Percentiles rank a stretch among this genome's conserved stretches.
These are phyloP conservation scores for Metschnikowia vanudenii DNA, from an alignment of 805 yeast species.

Conservation along the genomic window DNA sequence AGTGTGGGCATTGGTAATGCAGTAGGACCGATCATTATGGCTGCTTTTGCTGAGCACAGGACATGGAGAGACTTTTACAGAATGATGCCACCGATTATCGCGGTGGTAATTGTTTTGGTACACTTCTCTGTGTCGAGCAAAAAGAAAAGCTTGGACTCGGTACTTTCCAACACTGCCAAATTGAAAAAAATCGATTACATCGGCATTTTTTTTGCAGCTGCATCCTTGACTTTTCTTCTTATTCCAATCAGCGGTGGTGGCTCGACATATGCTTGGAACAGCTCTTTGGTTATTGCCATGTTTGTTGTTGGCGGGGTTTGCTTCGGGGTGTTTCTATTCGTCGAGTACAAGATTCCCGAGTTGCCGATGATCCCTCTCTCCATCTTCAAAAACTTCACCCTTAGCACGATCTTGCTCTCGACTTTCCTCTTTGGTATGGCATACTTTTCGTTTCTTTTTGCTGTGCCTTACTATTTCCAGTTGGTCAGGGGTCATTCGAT, in stretches of 20 bases:
- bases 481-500: constrained; percentile 41
- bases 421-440: constrained; percentile 50
- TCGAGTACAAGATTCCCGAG: constrained; percentile 49
- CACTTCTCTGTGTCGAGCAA: constrained; percentile 36
- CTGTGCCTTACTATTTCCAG: constrained; percentile 50
- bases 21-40: constrained; percentile 56
- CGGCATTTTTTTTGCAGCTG: constrained; percentile 50
- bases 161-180: constrained; percentile 34
- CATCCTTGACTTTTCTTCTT: constrained; percentile 48
- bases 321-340: constrained; percentile 43
- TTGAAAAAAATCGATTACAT: constrained; percentile 49
- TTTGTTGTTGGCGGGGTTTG: constrained; percentile 34
- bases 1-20: constrained; percentile 52
- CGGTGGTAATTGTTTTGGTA: constrained; percentile 29
- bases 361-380: constrained; percentile 56
- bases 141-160: constrained; percentile 25
- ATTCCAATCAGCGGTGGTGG: constrained; percentile 68
- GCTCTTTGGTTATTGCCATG: constrained; percentile 34
- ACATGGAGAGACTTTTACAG: constrained; percentile 58
- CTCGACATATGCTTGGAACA: constrained; percentile 53
- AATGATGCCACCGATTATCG: constrained; percentile 43
- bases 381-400: constrained; percentile 36
- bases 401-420: constrained; percentile 31
- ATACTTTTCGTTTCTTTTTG: constrained; percentile 47
- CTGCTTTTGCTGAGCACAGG: constrained; percentile 43